These are phyloP conservation scores for Epichloe sibirici DNA, from an alignment of 2,329 filamentous ascomycete genomes.

Conservation along the genomic window DNA sequence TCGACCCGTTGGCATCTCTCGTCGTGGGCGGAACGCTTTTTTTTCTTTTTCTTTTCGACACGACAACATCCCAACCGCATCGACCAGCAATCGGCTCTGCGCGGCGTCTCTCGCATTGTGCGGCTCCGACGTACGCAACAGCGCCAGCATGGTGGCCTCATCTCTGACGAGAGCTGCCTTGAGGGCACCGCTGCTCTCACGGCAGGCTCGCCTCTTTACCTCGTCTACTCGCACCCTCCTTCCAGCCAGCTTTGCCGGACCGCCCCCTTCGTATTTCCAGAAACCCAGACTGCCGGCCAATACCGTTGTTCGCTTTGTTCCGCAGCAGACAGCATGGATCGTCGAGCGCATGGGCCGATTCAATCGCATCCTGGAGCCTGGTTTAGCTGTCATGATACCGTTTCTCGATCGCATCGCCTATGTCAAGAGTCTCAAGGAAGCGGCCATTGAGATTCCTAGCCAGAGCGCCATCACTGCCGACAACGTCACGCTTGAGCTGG, in stretches of 20 bases:
- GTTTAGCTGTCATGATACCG: constrained; percentile 76
- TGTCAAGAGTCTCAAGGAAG: constrained; percentile 94
- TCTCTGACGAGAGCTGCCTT: constrained; percentile 6
- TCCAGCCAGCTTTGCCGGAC: constrained; percentile 18
- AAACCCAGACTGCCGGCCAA: constrained; percentile 70
- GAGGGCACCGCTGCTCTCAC: constrained; percentile 6
- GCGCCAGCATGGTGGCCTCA: constrained; percentile 5
- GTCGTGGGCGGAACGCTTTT: neutral
- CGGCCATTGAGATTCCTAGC: constrained; percentile 90
- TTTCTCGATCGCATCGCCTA: constrained; percentile 95
- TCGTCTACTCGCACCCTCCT: constrained; percentile 21
- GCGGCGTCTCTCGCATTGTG: constrained; percentile 5
- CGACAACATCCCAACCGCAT: neutral
- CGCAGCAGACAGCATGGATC: constrained; percentile 99
- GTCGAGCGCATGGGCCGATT: constrained; percentile 99
- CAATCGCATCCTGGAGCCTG: constrained; percentile 82
- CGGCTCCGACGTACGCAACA: constrained; percentile 7
- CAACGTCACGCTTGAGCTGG: constrained; percentile 92
- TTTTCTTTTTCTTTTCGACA: neutral
- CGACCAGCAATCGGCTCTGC: constrained; percentile 2
- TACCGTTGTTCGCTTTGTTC: constrained; percentile 90
- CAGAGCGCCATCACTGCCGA: constrained; percentile 97
- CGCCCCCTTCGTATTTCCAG: constrained; percentile 66
- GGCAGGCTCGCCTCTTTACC: constrained; percentile 16
- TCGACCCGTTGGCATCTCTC: neutral